Evolutionary conservation across 2,329 filamentous ascomycete species (phyloP).

Genomic region (Leptosphaerulina australis): DNA sequence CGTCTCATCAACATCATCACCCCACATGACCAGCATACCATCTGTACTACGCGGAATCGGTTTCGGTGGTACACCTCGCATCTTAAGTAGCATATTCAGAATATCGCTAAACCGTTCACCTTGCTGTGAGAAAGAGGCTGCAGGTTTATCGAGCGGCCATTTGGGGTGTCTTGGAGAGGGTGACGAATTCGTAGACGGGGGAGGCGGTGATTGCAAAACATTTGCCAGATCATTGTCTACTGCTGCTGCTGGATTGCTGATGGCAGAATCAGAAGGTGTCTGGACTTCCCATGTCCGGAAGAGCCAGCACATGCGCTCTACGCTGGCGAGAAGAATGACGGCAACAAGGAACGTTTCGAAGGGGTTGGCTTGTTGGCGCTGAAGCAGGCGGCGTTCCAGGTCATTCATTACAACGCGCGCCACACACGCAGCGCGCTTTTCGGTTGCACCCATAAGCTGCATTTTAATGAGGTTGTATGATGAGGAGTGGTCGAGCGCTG

Average conservation of each 20-base stretch:
- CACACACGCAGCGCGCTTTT: conserved; percentile 60
- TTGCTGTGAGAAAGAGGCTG: conserved; percentile 60
- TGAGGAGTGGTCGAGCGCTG: conserved; percentile 43
- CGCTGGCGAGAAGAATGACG: conserved; percentile 63
- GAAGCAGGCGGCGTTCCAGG: conserved; percentile 64
- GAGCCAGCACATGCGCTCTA: conserved; percentile 65
- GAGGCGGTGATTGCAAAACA: conserved; percentile 29
- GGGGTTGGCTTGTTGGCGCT: conserved; percentile 61
- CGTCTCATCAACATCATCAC: conserved; percentile 40
- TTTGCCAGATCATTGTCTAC: conserved; percentile 28
- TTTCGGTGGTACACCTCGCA: conserved; percentile 58
- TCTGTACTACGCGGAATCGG: conserved; percentile 41
- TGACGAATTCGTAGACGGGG: conserved; percentile 12
- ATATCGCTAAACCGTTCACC: conserved; percentile 64
- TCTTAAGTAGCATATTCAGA: conserved; percentile 63
- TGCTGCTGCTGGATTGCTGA: background rate
- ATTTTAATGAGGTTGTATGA: conserved; percentile 59
- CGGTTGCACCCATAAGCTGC: conserved; percentile 61
- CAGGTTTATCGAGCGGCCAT: conserved; percentile 62
- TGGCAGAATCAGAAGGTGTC: background rate
- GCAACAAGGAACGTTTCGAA: conserved; percentile 66
- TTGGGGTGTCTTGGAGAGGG: conserved; percentile 30
- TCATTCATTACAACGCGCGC: conserved; percentile 64
- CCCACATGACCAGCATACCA: conserved; percentile 45
- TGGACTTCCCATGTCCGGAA: conserved; percentile 59